Evolutionary conservation across 805 yeast genomes (phyloP), one percentile per base, ranked within the genome.

Genomic region (Nakazawaea pomicola): DNA sequence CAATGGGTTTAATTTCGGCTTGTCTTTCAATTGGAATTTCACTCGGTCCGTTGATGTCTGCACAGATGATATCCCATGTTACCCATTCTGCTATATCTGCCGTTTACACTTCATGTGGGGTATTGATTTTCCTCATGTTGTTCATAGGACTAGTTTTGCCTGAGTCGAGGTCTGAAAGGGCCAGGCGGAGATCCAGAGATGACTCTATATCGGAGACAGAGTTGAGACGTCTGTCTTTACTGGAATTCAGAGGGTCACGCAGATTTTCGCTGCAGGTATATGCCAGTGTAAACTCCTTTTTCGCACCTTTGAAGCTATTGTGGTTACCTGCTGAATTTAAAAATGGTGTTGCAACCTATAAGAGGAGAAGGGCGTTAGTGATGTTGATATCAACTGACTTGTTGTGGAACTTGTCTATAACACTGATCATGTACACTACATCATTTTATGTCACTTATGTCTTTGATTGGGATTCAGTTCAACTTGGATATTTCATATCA

Each of bases 161-260:
- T 2, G 86, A 80, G 51, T 73, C 83, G 10, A 64, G 84, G 46
- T 71, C 78, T 16, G 56, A 58, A 32, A 59, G 65, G 33, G 71
- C 80, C 3, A 62, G 75, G 50, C 53, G 53, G 31, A 67, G 68
- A 50, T 73, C 83, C 16, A 24, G 29, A 11, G 36, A 23, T 15
- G 17, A 31, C 5, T 0, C 67, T 74, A 41, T 54, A 67, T 2
- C 50, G 5, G 23, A 14, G 17, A 16, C 21, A 8, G 29, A 21
- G 19, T 23, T 6, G 15, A 30, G 34, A 17, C 11, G 32, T 21
- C 21, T 6, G 17, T 21, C 30, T 10, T 29, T 37, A 4, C n/a
- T 16, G 12, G 27, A 29, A 17, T 19, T 29, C 6, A 18, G 14
- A 14, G 29, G 5, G 15, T 12, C 8, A 12, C 12, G 6, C 16